Evolutionary conservation across 2,329 filamentous ascomycete species (phyloP), one percentile per base, ranked within the genome.

Genomic region (Beauveria sp.): DNA sequence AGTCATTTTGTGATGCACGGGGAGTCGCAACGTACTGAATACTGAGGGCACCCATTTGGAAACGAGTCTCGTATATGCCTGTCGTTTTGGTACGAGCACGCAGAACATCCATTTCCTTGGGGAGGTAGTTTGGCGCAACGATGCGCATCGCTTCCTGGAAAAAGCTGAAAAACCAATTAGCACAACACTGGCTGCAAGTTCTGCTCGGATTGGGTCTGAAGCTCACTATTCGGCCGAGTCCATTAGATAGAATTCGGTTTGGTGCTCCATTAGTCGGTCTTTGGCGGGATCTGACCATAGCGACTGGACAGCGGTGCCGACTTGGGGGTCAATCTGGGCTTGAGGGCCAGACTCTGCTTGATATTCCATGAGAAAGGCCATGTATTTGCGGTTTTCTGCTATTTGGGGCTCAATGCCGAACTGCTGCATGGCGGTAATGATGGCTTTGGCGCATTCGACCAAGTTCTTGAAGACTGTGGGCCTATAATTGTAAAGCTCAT

Each of bases 221-320:
- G 76, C 90, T 73, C 83, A 99, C 93, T 99, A 99, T 79, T 93
- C 92, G 58, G 95, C 95, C 26, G 95, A 99, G 75, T 99, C 95
- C 95, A 99, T 99, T 63, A 99, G 80, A 73, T 99, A 99, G 75
- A 99, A 99, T 76, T 99, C 93, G 72, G 92, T 96, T 73, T 96
- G 91, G 72, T 95, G 91, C 71, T 96, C 91, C 82, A 98, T 88
- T 43, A 97, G 83, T 67, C 84, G 86, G 60, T 90, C 85, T 69
- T 91, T 90, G 67, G 88, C 89, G 8, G 90, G 88, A 71, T 99
- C 95, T 68, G 88, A 88, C 95, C 95, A 99, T 72, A 99, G 79
- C 60, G 90, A 88, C 66, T 88, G 86, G 43, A 98, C 87, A 18
- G 95, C 95, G 62, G 88, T 82, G 65, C 91, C 92, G 26, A 98